Percentiles rank a stretch among this genome's conserved stretches.
phyloP scores from a whole-genome alignment of 352 stramenopile genomes.

The Globisporangium barbulae region DNA sequence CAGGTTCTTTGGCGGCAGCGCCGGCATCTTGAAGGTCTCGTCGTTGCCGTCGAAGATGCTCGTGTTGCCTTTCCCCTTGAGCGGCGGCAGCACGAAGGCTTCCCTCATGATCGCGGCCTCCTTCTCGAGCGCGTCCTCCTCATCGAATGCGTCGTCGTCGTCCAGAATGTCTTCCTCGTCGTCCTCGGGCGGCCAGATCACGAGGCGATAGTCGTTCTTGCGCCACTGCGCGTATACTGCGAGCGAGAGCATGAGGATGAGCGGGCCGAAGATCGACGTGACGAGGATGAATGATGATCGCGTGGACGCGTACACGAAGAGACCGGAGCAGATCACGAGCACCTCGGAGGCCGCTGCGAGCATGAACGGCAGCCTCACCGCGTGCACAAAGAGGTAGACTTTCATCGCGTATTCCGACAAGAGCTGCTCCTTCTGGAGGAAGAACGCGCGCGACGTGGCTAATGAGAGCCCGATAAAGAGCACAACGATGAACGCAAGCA shows the following conservation, averaged over 20 bases:
- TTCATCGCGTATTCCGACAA: conserved; percentile 73
- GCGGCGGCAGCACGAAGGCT: conserved; percentile 73
- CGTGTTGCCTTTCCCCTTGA: conserved; percentile 58
- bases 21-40: conserved; percentile 80
- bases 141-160: conserved; percentile 72
- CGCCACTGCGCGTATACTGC: conserved; percentile 74
- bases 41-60: conserved; percentile 53
- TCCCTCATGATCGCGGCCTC: conserved; percentile 72
- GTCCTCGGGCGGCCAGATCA: conserved; percentile 80
- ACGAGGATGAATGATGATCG: conserved; percentile 77
- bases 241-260: conserved; percentile 76
- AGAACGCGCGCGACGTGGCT: conserved; percentile 76
- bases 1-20: conserved; percentile 54
- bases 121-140: conserved; percentile 65
- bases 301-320: conserved; percentile 81
- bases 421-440: conserved; percentile 74
- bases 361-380: conserved; percentile 74
- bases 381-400: conserved; percentile 65
- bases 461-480: conserved; percentile 71
- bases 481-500: conserved; percentile 79
- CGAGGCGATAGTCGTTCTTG: conserved; percentile 81
- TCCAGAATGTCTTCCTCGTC: conserved; percentile 77
- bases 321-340: conserved; percentile 73
- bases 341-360: conserved; percentile 73
- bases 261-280: conserved; percentile 64